Conservation (phyloP, 257 asterid genomes). For the Solanum chmielewskii region DNA sequence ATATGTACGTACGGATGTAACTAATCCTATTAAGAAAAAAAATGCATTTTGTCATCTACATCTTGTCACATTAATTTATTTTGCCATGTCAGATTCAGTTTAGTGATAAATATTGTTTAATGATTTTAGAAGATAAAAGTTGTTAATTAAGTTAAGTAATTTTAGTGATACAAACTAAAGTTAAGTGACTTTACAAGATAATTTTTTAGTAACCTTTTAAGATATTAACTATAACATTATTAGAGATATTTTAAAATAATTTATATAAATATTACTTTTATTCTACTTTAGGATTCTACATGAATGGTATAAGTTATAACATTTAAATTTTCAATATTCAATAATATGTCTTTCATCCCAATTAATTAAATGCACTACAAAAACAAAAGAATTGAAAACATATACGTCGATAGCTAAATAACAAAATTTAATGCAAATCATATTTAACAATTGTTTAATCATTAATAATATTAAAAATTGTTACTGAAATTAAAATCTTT, state of each 20-base stretch:
- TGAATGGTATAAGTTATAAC: background rate
- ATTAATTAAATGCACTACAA: background rate
- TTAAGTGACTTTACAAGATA: too few species aligned
- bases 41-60: background rate
- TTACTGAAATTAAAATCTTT: background rate
- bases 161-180: too few species aligned
- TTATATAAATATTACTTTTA: background rate
- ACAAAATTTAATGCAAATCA: too few species aligned
- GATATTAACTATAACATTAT: background rate
- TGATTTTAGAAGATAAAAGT: too few species aligned
- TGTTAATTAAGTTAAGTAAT: too few species aligned
- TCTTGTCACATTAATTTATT: background rate
- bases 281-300: background rate
- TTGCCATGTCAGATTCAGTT: too few species aligned
- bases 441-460: too few species aligned
- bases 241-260: background rate
- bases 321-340: background rate
- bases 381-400: too few species aligned
- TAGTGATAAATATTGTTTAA: too few species aligned
- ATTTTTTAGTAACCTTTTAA: too few species aligned
- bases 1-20: background rate
- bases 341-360: background rate
- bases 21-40: background rate
- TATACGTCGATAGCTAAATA: background rate
- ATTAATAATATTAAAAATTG: too few species aligned